Percentiles rank a stretch among this genome's conserved stretches.
Conservation (phyloP, 2,329 filamentous ascomycete genomes). For the Botrytis tulipae region DNA sequence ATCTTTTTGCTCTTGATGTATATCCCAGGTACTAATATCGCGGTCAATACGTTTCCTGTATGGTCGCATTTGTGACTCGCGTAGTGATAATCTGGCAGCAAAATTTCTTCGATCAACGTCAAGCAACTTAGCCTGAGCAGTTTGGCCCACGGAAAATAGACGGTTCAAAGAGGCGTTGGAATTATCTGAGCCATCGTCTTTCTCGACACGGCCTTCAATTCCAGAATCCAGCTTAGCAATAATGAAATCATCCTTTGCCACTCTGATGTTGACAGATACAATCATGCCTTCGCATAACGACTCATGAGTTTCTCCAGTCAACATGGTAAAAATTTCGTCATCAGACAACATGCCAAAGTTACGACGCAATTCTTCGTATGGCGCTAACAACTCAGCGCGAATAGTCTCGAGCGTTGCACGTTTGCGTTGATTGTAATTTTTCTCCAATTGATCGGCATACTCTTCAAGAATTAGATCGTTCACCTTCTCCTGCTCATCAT, state of each 20-base stretch:
- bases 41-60: slow-evolving; percentile 69
- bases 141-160: slow-evolving; percentile 76
- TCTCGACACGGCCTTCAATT: slow-evolving; percentile 83
- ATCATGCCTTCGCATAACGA: slow-evolving; percentile 89
- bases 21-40: slow-evolving; percentile 82
- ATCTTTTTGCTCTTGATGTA: slow-evolving; percentile 74
- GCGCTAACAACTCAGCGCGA: slow-evolving; percentile 84
- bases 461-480: slow-evolving; percentile 96
- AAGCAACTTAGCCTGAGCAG: slow-evolving; percentile 81
- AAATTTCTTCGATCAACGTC: slow-evolving; percentile 87
- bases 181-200: slow-evolving; percentile 74
- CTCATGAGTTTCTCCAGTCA: slow-evolving; percentile 87
- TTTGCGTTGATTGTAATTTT: slow-evolving; percentile 90
- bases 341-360: slow-evolving; percentile 68
- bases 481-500: slow-evolving; percentile 90
- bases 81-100: slow-evolving; percentile 76
- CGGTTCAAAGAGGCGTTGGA: slow-evolving; percentile 68
- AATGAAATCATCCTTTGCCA: slow-evolving; percentile 88
- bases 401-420: slow-evolving; percentile 95
- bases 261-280: slow-evolving; percentile 80
- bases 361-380: slow-evolving; percentile 90
- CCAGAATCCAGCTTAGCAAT: slow-evolving; percentile 93
- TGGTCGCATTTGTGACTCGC: slow-evolving; percentile 76
- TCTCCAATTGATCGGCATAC: slow-evolving; percentile 92
- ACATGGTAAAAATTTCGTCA: slow-evolving; percentile 90